Evolutionary conservation across 2,329 filamentous ascomycete genomes (phyloP).

Genomic region (Talaromyces sp.): DNA sequence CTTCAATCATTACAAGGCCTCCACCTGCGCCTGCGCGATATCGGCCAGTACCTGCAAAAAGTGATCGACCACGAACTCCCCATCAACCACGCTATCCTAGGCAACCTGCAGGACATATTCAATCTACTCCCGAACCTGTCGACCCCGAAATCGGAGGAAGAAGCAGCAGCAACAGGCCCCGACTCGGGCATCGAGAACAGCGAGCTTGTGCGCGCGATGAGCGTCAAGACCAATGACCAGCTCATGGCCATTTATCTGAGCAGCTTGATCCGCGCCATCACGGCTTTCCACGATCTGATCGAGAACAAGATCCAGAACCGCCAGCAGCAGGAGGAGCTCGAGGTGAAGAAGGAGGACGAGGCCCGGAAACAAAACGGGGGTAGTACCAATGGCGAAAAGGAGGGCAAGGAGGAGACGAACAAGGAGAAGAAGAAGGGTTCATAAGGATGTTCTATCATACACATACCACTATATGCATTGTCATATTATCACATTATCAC

Average conservation of each 20-base stretch:
- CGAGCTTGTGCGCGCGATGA: slow-evolving; percentile 94
- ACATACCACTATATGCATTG: neutral
- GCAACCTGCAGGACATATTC: slow-evolving; percentile 98
- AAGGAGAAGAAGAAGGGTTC: slow-evolving; percentile 59
- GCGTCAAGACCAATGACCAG: slow-evolving; percentile 98
- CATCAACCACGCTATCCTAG: slow-evolving; percentile 94
- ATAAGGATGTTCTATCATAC: slow-evolving; percentile 26
- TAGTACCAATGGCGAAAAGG: slow-evolving; percentile 51
- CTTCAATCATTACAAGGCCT: slow-evolving; percentile 95
- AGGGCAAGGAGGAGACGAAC: slow-evolving; percentile 51
- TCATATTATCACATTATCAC: neutral
- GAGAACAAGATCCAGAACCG: slow-evolving; percentile 99
- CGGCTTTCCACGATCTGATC: slow-evolving; percentile 97
- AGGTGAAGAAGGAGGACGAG: slow-evolving; percentile 58
- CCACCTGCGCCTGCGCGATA: slow-evolving; percentile 89
- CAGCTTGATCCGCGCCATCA: slow-evolving; percentile 94
- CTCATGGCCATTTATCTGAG: slow-evolving; percentile 97
- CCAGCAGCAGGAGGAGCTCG: slow-evolving; percentile 92
- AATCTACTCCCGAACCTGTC: slow-evolving; percentile 95
- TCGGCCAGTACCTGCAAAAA: slow-evolving; percentile 91
- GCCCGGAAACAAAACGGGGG: slow-evolving; percentile 49
- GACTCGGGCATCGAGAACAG: slow-evolving; percentile 59
- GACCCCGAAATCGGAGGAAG: slow-evolving; percentile 66
- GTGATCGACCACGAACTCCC: slow-evolving; percentile 89
- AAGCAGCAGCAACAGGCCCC: slow-evolving; percentile 31